Percentiles rank a stretch among this genome's conserved stretches.
Conservation (phyloP, 2,329 filamentous ascomycete genomes). For the Fusarium veterinarium region DNA sequence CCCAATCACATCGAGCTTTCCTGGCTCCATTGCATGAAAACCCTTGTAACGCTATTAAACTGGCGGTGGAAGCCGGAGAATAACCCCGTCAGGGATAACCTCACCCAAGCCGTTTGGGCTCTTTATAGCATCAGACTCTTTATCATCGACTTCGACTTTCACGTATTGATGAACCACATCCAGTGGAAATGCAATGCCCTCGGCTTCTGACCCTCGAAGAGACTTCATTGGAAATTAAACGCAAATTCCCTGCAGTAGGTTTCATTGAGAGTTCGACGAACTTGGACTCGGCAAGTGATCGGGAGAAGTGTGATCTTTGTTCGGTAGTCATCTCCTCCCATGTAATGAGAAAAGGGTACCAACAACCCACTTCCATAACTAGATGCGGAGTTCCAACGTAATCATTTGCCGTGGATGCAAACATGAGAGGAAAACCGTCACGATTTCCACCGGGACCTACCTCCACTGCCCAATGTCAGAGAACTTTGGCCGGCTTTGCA, state of each 20-base stretch:
- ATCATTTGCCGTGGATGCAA: too few species aligned
- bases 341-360: not conserved
- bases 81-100: not conserved
- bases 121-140: not conserved
- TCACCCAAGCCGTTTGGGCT: not conserved
- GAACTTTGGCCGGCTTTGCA: not conserved
- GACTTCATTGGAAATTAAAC: not conserved
- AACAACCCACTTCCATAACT: not conserved
- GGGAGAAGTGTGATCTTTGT: not conserved
- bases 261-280: not conserved
- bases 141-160: not conserved
- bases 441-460: not conserved
- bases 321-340: not conserved
- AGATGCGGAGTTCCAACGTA: too few species aligned
- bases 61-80: not conserved
- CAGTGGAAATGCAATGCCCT: not conserved
- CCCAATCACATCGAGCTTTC: too few species aligned
- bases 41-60: too few species aligned
- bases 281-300: not conserved
- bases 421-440: not conserved
- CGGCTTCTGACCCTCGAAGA: not conserved
- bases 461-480: not conserved
- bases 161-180: not conserved
- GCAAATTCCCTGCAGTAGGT: not conserved
- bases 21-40: too few species aligned